Percentiles rank a stretch among this genome's conserved stretches.
These are phyloP conservation scores for Pyrenula massariospora DNA, from an alignment of 495 filamentous ascomycete species.

Conservation along the genomic window DNA sequence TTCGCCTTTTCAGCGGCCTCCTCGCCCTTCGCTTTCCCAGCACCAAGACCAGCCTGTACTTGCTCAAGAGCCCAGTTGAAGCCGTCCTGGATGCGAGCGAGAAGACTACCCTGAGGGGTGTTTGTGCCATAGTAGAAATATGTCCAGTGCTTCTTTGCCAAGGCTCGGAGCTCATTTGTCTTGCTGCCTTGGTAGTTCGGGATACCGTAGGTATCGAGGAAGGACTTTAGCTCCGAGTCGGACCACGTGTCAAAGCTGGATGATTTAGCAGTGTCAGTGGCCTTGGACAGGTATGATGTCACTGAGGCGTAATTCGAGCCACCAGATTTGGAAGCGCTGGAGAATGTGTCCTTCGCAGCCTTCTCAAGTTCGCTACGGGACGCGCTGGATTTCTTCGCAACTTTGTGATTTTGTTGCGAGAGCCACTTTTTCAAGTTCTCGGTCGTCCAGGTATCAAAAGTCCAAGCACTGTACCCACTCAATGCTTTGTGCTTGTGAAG, in stretches of 20 bases:
- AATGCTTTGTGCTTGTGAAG: conserved; percentile 62
- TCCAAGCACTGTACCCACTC: conserved; percentile 64
- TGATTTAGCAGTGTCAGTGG: conserved; percentile 59
- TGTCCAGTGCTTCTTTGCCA: conserved; percentile 58
- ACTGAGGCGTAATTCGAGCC: conserved; percentile 59
- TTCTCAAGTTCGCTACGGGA: conserved; percentile 63
- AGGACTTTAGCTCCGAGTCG: conserved; percentile 66
- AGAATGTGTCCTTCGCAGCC: conserved; percentile 59
- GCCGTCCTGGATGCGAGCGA: conserved; percentile 47
- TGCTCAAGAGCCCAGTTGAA: conserved; percentile 50
- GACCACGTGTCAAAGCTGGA: conserved; percentile 71
- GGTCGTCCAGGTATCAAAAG: conserved; percentile 70
- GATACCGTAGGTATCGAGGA: conserved; percentile 72
- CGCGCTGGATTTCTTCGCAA: conserved; percentile 47
- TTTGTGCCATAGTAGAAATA: conserved; percentile 72
- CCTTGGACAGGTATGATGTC: conserved; percentile 58
- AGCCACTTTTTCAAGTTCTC: conserved; percentile 69
- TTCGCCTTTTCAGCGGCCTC: conserved; percentile 25
- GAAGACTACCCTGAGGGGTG: conserved; percentile 50
- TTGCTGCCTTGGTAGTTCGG: conserved; percentile 59
- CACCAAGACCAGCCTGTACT: conserved; percentile 50
- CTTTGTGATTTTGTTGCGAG: conserved; percentile 55
- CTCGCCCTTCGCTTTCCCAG: conserved; percentile 45
- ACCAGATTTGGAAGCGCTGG: conserved; percentile 56
- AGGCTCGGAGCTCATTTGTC: conserved; percentile 50